Evolutionary conservation across 108 stramenopile species (phyloP).

Genomic region (Pseudonitzschia multiseries): DNA sequence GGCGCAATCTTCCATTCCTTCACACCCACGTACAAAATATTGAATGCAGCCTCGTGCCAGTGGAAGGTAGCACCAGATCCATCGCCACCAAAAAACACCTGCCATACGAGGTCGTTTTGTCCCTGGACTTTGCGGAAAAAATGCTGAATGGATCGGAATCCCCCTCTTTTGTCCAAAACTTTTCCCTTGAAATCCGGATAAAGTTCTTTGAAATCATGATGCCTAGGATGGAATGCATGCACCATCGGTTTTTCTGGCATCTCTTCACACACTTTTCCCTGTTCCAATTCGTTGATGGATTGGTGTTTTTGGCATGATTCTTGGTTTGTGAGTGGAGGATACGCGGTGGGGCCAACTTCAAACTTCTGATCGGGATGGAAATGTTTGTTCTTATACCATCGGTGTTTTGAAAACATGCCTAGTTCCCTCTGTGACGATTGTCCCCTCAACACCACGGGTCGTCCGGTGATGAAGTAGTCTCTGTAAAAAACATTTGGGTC

Average conservation of each 20-base stretch:
- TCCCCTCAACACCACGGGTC: conserved; percentile 19
- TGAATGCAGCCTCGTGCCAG: conserved; percentile 29
- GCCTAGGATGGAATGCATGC: conserved; percentile 23
- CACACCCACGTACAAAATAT: conserved; percentile 25
- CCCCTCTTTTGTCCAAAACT: conserved; percentile 6
- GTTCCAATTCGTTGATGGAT: conserved; percentile 14
- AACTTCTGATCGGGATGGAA: conserved; percentile 13
- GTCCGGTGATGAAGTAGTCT: conserved; percentile 28
- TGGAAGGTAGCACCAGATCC: conserved; percentile 26
- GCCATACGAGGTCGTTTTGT: neutral
- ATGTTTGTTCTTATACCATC: conserved; percentile 4
- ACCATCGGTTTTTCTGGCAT: conserved; percentile 26
- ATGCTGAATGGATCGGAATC: conserved; percentile 5
- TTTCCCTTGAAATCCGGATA: conserved; percentile 8
- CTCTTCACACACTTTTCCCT: conserved; percentile 15
- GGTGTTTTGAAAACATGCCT: conserved; percentile 7
- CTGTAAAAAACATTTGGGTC: conserved; percentile 11
- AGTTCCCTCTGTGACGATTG: conserved; percentile 12
- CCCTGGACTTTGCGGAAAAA: neutral
- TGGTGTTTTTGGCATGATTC: neutral
- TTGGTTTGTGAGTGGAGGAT: conserved; percentile 24
- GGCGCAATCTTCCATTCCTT: conserved; percentile 29
- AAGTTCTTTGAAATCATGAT: neutral
- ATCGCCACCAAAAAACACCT: conserved; percentile 32
- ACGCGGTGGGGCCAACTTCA: conserved; percentile 28